Evolutionary conservation across 805 yeast species (phyloP), one percentile per base, ranked within the genome.

Genomic region (Tetrapisispora iriomotensis): DNA sequence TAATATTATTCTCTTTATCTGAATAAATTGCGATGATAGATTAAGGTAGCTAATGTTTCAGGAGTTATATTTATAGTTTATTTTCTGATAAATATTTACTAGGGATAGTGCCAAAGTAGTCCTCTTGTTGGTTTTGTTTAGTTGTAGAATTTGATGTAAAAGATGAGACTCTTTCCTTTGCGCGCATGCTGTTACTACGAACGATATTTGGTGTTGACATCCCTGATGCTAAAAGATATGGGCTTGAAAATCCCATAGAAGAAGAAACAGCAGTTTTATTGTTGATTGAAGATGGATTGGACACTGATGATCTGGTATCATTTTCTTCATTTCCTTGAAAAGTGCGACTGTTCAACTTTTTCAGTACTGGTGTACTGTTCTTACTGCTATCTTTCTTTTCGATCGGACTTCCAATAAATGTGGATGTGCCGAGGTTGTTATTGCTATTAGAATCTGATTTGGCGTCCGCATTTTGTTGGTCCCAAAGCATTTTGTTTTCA

Each of bases 201-300:
- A 42, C 52, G 10, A 53, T 31, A 12, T 67, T 70, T 1, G 82
- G 80, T 0, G 83, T 71, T 36, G 71, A 53, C 23, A 74, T 51
- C 1, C 83, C 84, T 0, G 82, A 73, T 0, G 84, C 82, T 42
- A 79, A 58, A 34, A 79, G 63, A 47, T 77, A 81, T 2, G 87
- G 86, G 6, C 86, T 78, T 0, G 79, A 71, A 54, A 80, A 73
- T 0, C 85, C 85, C 27, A 50, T 40, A 27, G 62, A 51, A 6
- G 36, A 33, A 9, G 54, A 55, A 26, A 48, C 37, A 32, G 53
- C 45, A 9, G 55, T 58, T 40, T 45, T 50, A 43, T 38, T 36
- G 29, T 35, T 24, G 15, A 23, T 39, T 14, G 48, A 43, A 13
- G 50, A 41, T 10, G 45, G 38, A 21, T 37, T 32, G 8, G 46